Evolutionary conservation across 164 flowering plant genomes (phyloP), one percentile per base, ranked within the genome.

Genomic region (Houttuynia cordata): DNA sequence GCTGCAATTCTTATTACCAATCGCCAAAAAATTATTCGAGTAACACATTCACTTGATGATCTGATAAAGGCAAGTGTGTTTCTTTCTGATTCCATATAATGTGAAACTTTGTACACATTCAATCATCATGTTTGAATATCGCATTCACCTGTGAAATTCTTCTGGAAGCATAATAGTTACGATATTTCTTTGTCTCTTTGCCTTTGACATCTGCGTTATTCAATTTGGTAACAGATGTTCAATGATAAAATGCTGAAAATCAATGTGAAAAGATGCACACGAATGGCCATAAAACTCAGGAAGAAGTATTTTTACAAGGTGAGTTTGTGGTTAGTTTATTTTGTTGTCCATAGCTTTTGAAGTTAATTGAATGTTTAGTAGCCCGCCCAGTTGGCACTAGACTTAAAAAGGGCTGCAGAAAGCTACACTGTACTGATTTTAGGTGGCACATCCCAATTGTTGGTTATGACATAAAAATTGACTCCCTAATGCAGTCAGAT

Each of bases 241-340:
- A 90, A 87, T 76, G 97, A 90, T 65, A 90, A 79, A n/a, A 66
- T 77, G 77, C 82, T 90, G 52, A 81, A 80, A 75, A 85, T 90
- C 56, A 81, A 75, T 57, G 84, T 84, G 21, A 90, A 70, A 68
- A 82, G 87, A 76, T 87, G 95, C 59, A 61, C 87, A 67, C 74
- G 75, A 24, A 72, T 78, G 55, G 95, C 97, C 41, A 80, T 85
- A 71, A 90, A 87, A 76, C 78, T 87, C 42, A 78, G 95, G 63
- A 87, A 80, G 77, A 90, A 87, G 73, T 90, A 90, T 62, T 75
- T 81, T 50, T 78, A 78, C 81, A 90, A 90, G 97, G 97, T 83
- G 37, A 40, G 63, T 24, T 70, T 39, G 57, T 56, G 49, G 14
- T 30, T 30, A 30, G 37, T 9, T 21, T 19, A 15, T 22, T 12